Base-by-base conservation (phyloP, 1,284 basidiomycete genomes). In the Rhodotorula sp. region DNA sequence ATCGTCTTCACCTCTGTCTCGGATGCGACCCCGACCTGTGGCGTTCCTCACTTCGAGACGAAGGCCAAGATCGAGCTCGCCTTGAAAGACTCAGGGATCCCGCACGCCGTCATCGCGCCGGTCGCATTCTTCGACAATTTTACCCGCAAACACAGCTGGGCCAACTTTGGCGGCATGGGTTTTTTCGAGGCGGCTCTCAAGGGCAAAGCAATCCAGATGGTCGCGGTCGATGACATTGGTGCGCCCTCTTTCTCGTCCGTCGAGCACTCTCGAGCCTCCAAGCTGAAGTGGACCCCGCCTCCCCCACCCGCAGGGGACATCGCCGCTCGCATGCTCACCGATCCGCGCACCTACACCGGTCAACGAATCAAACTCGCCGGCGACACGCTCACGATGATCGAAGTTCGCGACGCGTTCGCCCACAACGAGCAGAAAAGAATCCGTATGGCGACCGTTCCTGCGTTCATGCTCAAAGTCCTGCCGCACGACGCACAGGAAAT, bases 41-140 rank as follows among this genome's bases (percentile, higher is more conserved):
- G 53, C 26, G 48, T 70, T n/a, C 68, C 64, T 1, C 68, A 66
- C 37, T 70, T 70, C 33, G 68, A 70, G 53, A 60, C 66, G 24
- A 71, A 71, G 45, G 69, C 69, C 12, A 30, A 37, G 17, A 45
- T 71, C 59, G 69, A 71, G 63, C 33, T 62, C n/a, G 60, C 55
- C 17, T 58, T 71, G 26, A 64, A 62, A 26, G 58, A 57, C 17
- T 49, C 49, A 6, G 64, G 64, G 2, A 45, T 70, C 57, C 29
- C n/a, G 33, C 59, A 55, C 6, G 33, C 33, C 20, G n/a, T 70
- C 57, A 10, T 70, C 24, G 46, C 64, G 12, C 68, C 68, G 4
- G 57, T 56, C 20, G 61, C 61, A 2, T 66, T 70, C 46, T 45
- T 44, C 18, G 68, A 70, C 37, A 70, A 70, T 44, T 64, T 53